phyloP scores from a whole-genome alignment of 2,329 filamentous ascomycete genomes.

The Apiospora koreana region DNA sequence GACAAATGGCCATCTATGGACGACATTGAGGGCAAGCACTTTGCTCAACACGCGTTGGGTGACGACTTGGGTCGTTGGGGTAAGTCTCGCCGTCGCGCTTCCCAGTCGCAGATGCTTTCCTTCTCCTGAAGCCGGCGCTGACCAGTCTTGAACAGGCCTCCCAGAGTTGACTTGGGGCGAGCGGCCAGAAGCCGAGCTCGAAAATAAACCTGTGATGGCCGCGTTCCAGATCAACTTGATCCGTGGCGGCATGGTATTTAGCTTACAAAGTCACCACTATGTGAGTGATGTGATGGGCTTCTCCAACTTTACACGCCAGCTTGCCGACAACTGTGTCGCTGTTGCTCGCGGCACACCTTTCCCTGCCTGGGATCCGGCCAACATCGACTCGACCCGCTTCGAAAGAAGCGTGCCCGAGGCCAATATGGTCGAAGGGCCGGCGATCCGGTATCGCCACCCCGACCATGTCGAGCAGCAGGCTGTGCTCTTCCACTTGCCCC shows the following conservation, averaged over 20 bases:
- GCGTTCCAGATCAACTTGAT: slow-evolving; percentile 45
- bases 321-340: slow-evolving; percentile 44
- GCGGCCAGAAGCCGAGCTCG: slow-evolving; percentile 38
- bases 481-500: slow-evolving; percentile 44
- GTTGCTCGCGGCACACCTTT: slow-evolving; percentile 29
- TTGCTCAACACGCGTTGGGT: slow-evolving; percentile 33
- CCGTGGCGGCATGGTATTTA: slow-evolving; percentile 41
- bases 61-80: slow-evolving; percentile 19
- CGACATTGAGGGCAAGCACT: slow-evolving; percentile 38
- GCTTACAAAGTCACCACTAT: slow-evolving; percentile 45
- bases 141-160: slow-evolving; percentile 27
- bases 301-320: slow-evolving; percentile 37
- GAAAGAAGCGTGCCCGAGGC: slow-evolving; percentile 31
- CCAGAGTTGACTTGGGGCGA: slow-evolving; percentile 40
- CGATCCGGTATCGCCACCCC: slow-evolving; percentile 29
- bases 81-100: not conserved
- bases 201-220: slow-evolving; percentile 33
- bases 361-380: slow-evolving; percentile 37
- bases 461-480: slow-evolving; percentile 25
- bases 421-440: slow-evolving; percentile 32
- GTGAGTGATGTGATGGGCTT: slow-evolving; percentile 44
- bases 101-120: not conserved
- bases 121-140: not conserved
- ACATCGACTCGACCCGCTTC: slow-evolving; percentile 37
- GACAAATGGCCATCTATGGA: slow-evolving; percentile 36